Percentiles rank a stretch among this genome's conserved stretches.
phyloP scores from a whole-genome alignment of 2,329 filamentous ascomycete genomes.

The Hypocreales sp. region DNA sequence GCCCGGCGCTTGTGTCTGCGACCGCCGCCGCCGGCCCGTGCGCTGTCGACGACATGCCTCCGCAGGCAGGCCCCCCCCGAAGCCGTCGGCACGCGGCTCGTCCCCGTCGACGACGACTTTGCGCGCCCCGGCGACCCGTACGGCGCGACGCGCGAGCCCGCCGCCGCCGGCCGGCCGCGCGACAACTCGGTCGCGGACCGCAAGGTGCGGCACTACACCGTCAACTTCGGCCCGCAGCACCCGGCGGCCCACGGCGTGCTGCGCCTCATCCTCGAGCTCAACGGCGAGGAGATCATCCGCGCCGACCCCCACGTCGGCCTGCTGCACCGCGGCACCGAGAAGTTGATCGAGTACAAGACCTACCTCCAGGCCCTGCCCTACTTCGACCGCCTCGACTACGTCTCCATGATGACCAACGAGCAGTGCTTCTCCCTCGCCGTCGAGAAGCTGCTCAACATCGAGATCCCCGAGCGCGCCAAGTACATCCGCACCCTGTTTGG shows the following conservation, averaged over 20 bases:
- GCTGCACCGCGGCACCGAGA: slow-evolving; percentile 93
- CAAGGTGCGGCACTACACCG: slow-evolving; percentile 97
- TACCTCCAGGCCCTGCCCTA: slow-evolving; percentile 97
- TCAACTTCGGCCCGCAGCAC: slow-evolving; percentile 99
- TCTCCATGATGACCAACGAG: slow-evolving; percentile 99
- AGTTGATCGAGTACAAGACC: slow-evolving; percentile 99
- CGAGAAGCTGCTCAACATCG: slow-evolving; percentile 94
- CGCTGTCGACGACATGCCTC: slow-evolving; percentile 49
- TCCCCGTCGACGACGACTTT: slow-evolving; percentile 52
- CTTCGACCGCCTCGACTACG: slow-evolving; percentile 97
- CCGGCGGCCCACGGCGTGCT: slow-evolving; percentile 96
- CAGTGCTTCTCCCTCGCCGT: slow-evolving; percentile 92
- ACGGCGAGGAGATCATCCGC: slow-evolving; percentile 92
- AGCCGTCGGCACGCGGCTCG: slow-evolving; percentile 38
- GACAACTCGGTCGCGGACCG: slow-evolving; percentile 41
- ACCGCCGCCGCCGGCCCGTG: slow-evolving; percentile 26
- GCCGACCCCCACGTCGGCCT: slow-evolving; percentile 94
- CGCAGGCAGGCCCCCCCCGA: slow-evolving; percentile 46
- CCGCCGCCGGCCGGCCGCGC: slow-evolving; percentile 20
- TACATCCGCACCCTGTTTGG: slow-evolving; percentile 93
- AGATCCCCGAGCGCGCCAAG: slow-evolving; percentile 90
- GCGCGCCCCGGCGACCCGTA: slow-evolving; percentile 33
- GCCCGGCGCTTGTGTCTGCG: slow-evolving; percentile 51
- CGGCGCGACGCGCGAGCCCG: slow-evolving; percentile 26
- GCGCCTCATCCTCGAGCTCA: slow-evolving; percentile 92